Base-by-base conservation (phyloP, 257 asterid species). In the Fraxinus americana region DNA sequence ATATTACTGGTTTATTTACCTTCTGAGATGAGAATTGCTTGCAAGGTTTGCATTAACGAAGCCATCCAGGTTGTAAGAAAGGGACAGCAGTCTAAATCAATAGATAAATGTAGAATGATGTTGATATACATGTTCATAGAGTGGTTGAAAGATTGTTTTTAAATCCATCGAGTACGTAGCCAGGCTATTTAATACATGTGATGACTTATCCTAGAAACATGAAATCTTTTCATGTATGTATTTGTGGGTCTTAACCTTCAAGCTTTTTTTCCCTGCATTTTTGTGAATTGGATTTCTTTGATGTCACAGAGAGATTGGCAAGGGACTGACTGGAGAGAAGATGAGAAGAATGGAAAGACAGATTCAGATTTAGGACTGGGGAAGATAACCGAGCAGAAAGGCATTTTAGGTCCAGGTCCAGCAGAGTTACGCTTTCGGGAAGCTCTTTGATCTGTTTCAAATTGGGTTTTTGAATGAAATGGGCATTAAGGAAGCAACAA, bases 321-420 rank as follows among this genome's bases (percentile, higher is more conserved):
- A 82, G 88, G 72, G 73, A 83, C 72, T 66, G 85, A 76, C 7
- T 75, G 91, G 94, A 82, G 88, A 83, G 96, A 90, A 21, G 97
- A 95, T 4, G 99, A 93, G 72, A 88, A 84, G 89, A 88, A 52
- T 48, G 87, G 77, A 71, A 93, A 77, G 82, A 72, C 87, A 14
- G 97, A 90, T 14, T 41, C 92, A 7, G 80, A 89, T 61, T 77
- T 77, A 16, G 92, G 90, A 59, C 73, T 88, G 77, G 93, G 88
- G 50, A 93, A 89, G 88, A 93, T 92, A 83, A 77, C 87, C 27
- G 98, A 93, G 80, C 99, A 95, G 93, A 95, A 91, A 84, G 99
- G 98, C 77, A 95, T 95, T 81, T 80, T 95, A 75, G 98, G 99
- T 57, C 99, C 99, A 12, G 99, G 99, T 65, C 99, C 99, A 10